Evolutionary conservation across 805 yeast species (phyloP).

Genomic region (Clavispora vitiphila): DNA sequence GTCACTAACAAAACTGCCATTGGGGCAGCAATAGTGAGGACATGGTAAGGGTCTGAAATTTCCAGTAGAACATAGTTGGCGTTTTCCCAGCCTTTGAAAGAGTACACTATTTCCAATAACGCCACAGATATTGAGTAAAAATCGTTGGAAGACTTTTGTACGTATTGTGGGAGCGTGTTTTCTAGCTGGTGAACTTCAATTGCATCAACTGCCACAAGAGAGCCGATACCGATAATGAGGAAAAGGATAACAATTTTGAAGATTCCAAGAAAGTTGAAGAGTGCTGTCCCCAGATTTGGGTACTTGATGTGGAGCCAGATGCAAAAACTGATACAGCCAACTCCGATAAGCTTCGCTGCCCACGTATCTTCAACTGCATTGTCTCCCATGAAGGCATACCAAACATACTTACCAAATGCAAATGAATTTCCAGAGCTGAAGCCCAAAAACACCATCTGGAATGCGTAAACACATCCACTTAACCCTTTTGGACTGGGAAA

Average conservation of each 20-base stretch:
- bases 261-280: slow-evolving; percentile 52
- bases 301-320: slow-evolving; percentile 43
- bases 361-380: slow-evolving; percentile 21
- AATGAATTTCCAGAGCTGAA: slow-evolving; percentile 60
- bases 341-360: slow-evolving; percentile 45
- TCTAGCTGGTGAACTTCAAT: slow-evolving; percentile 17
- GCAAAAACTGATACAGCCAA: slow-evolving; percentile 42
- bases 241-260: slow-evolving; percentile 48
- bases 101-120: slow-evolving; percentile 52
- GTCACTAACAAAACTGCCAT: slow-evolving; percentile 51
- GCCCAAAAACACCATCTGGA: slow-evolving; percentile 52
- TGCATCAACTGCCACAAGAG: slow-evolving; percentile 32
- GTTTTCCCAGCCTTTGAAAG: slow-evolving; percentile 70
- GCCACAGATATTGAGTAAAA: slow-evolving; percentile 52
- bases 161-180: neutral
- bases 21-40: slow-evolving; percentile 58
- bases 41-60: slow-evolving; percentile 50
- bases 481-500: slow-evolving; percentile 30
- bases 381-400: slow-evolving; percentile 30
- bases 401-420: slow-evolving; percentile 59
- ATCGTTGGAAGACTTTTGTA: slow-evolving; percentile 27
- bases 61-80: slow-evolving; percentile 61
- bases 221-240: slow-evolving; percentile 46
- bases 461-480: slow-evolving; percentile 39
- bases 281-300: slow-evolving; percentile 46